Evolutionary conservation across 148 eudicot species (phyloP).

Genomic region (Chenopodium berlandieri): DNA sequence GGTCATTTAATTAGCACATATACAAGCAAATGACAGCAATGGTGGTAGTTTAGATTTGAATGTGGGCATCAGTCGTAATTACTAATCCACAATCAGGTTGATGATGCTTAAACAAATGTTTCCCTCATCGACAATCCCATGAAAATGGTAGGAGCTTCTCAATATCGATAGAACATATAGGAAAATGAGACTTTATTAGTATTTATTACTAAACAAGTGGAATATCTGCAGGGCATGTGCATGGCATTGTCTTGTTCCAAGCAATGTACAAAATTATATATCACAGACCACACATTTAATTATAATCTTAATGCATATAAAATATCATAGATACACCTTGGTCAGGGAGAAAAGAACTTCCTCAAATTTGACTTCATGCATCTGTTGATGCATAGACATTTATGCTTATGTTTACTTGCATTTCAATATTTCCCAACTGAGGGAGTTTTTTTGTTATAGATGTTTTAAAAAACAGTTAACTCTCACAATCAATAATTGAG

Average conservation of each 20-base stretch:
- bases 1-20: conserved; percentile 15
- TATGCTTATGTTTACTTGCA: conserved; percentile 17
- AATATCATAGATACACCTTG: conserved; percentile 26
- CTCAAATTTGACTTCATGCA: conserved; percentile 24
- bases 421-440: conserved; percentile 13
- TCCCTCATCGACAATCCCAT: conserved; percentile 39
- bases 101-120: conserved; percentile 21
- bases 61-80: conserved; percentile 15
- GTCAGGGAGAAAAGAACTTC: conserved; percentile 14
- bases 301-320: conserved; percentile 9
- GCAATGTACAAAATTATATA: conserved; percentile 18
- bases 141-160: conserved; percentile 43
- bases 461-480: not conserved
- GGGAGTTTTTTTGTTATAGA: not conserved
- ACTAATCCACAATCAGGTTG: conserved; percentile 22
- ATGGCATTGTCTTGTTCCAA: conserved; percentile 55
- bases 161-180: conserved; percentile 32
- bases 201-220: conserved; percentile 28
- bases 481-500: not conserved
- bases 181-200: conserved; percentile 11
- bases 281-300: conserved; percentile 19
- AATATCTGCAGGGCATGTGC: conserved; percentile 50
- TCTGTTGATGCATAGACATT: conserved; percentile 16
- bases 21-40: conserved; percentile 8
- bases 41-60: conserved; percentile 18